Evolutionary conservation across 257 asterid species (phyloP), one percentile per base, ranked within the genome.

Genomic region (Plantago major): DNA sequence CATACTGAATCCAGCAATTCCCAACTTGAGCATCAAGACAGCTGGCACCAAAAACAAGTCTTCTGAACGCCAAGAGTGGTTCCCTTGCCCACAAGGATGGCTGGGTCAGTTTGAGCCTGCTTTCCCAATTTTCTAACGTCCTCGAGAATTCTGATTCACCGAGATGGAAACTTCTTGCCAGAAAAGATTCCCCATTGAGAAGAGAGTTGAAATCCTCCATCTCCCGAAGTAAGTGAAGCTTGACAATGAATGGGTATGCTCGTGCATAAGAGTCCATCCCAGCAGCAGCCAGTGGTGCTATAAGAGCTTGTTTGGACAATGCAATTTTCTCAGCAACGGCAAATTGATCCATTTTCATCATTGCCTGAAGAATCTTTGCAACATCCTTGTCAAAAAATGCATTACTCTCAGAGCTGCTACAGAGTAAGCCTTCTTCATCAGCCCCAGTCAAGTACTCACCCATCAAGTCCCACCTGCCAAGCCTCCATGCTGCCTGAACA

Each of bases 401-500:
- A 71, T 89, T 88, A 73, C 97, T 89, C 80, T 92, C 99, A 55
- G 95, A 82, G 74, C 93, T 92, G 84, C 93, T 92, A 79, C 81
- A 84, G 46, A 84, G 80, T 73, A 83, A 59, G 61, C 95, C 99
- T 66, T 86, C 96, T 74, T 81, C 93, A 71, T 86, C 87, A 77
- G 95, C 92, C 63, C 95, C 90, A 49, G 55, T 70, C 60, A 92
- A 79, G 69, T 92, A 92, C 74, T 92, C 99, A 69, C 77, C 86
- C 99, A 89, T 89, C 89, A 92, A 77, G 70, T 92, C 99, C 99
- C 99, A 92, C 80, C 86, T 86, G 26, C 99, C 95, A 66, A 92
- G 99, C 81, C 99, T 89, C 99, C 99, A 92, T 58, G 99, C 99
- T 74, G 99, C 99, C 78, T 92, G 99, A 81, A 89, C 89, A 70